These are phyloP conservation scores for Fremontodendron californicum DNA, from an alignment of 345 rosid genomes.

Conservation along the genomic window DNA sequence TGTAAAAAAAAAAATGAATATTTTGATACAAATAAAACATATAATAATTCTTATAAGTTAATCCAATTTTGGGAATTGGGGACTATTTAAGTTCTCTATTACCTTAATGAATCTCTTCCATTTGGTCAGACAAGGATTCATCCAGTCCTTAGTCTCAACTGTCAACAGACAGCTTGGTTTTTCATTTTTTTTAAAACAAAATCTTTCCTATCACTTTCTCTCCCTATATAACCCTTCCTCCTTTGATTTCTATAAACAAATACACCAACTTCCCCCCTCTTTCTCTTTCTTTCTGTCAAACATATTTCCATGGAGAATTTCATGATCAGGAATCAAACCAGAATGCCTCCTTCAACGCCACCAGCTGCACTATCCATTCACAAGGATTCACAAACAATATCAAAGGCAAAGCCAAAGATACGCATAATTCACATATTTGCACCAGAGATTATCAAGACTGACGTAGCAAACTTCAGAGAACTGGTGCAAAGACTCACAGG, in stretches of 20 bases:
- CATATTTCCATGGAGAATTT: slow-evolving; percentile 36
- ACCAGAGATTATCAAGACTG: too few species aligned
- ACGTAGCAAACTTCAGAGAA: too few species aligned
- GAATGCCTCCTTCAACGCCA: slow-evolving; percentile 14
- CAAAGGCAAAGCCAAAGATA: slow-evolving; percentile 72
- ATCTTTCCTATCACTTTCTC: background rate
- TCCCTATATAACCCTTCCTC: slow-evolving; percentile 19
- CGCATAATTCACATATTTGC: too few species aligned
- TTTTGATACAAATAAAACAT: background rate
- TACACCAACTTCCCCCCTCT: slow-evolving; percentile 32
- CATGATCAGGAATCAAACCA: slow-evolving; percentile 26
- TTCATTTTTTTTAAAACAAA: background rate
- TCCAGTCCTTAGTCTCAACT: slow-evolving; percentile 4
- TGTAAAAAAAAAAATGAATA: background rate
- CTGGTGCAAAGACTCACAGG: slow-evolving; percentile 89
- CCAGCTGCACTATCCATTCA: slow-evolving; percentile 40
- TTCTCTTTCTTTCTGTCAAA: slow-evolving; percentile 16
- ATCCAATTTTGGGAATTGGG: slow-evolving; percentile 13
- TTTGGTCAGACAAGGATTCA: slow-evolving; percentile 17
- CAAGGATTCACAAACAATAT: slow-evolving; percentile 43
- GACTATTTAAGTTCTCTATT: slow-evolving; percentile 1
- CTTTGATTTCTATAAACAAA: slow-evolving; percentile 23
- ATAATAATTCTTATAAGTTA: background rate
- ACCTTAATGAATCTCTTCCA: slow-evolving; percentile 20
- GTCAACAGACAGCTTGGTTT: slow-evolving; percentile 26